Percentiles rank a stretch among this genome's conserved stretches.
Evolutionary conservation across 495 filamentous ascomycete species (phyloP).

Genomic region (Pseudevernia furfuracea): DNA sequence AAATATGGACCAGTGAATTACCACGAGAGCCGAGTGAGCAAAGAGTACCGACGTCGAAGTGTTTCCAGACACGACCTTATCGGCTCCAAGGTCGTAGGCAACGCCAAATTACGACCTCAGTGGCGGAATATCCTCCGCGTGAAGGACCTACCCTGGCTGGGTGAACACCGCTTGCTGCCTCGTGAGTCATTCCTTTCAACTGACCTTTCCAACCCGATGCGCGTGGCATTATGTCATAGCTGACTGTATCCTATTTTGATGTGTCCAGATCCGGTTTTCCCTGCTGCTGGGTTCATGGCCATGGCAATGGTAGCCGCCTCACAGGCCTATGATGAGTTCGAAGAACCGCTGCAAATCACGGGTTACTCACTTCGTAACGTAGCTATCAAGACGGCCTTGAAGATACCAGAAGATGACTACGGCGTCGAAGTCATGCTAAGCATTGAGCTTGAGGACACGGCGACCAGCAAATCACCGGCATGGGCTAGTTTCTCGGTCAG

Average conservation of each 20-base stretch:
- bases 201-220: too few relatives aligned
- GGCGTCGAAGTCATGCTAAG: conserved; percentile 24
- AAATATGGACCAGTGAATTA: conserved; percentile 1
- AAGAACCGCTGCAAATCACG: background rate
- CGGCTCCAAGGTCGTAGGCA: conserved; percentile 24
- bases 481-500: conserved; percentile 21
- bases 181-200: too few relatives aligned
- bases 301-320: conserved; percentile 51
- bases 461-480: conserved; percentile 10
- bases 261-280: background rate
- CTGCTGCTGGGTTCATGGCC: conserved; percentile 44
- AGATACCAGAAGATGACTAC: conserved; percentile 25
- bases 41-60: conserved; percentile 28
- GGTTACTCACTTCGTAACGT: conserved; percentile 23
- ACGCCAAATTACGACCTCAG: conserved; percentile 23
- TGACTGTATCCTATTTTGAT: too few relatives aligned
- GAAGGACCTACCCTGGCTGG: conserved; percentile 21
- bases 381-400: conserved; percentile 16
- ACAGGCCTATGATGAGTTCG: conserved; percentile 19
- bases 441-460: conserved; percentile 15
- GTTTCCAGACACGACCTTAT: conserved; percentile 32
- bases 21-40: conserved; percentile 28
- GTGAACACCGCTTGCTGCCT: conserved; percentile 23
- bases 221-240: too few relatives aligned
- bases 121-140: conserved; percentile 35